phyloP scores from a whole-genome alignment of 371 early-diverging fungal species.

The Blakeslea trispora region DNA sequence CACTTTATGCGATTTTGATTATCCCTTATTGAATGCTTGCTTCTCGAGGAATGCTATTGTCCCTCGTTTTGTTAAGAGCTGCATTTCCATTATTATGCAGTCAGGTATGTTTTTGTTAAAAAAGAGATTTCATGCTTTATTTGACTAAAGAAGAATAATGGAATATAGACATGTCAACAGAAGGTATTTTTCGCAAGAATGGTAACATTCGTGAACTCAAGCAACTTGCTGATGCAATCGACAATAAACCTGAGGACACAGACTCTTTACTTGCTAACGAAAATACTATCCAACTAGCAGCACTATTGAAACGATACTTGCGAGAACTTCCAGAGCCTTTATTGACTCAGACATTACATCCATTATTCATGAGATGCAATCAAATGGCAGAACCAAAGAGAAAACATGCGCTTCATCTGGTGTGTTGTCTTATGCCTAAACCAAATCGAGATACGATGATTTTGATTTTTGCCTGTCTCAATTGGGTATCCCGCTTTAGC shows the following conservation, averaged over 20 bases:
- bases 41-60: conserved; percentile 56
- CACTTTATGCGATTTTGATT: conserved; percentile 23
- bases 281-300: conserved; percentile 89
- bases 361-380: conserved; percentile 76
- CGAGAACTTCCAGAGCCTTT: conserved; percentile 96
- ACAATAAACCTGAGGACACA: background rate
- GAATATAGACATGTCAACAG: conserved; percentile 76
- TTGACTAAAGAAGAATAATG: background rate
- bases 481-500: conserved; percentile 75
- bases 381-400: conserved; percentile 29
- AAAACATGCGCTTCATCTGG: conserved; percentile 70
- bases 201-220: conserved; percentile 92
- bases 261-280: conserved; percentile 53
- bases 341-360: conserved; percentile 83
- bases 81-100: conserved; percentile 67
- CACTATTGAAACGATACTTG: conserved; percentile 90
- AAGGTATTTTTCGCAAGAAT: conserved; percentile 97
- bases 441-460: conserved; percentile 89
- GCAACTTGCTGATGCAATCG: conserved; percentile 67
- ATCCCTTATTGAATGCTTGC: conserved; percentile 56
- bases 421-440: conserved; percentile 85
- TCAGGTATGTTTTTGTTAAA: conserved; percentile 62
- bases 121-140: too few species aligned
- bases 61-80: conserved; percentile 83
- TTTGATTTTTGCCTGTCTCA: conserved; percentile 82